These are phyloP conservation scores for Trichoderma asperelloides DNA, from an alignment of 495 filamentous ascomycete species.

Conservation along the genomic window DNA sequence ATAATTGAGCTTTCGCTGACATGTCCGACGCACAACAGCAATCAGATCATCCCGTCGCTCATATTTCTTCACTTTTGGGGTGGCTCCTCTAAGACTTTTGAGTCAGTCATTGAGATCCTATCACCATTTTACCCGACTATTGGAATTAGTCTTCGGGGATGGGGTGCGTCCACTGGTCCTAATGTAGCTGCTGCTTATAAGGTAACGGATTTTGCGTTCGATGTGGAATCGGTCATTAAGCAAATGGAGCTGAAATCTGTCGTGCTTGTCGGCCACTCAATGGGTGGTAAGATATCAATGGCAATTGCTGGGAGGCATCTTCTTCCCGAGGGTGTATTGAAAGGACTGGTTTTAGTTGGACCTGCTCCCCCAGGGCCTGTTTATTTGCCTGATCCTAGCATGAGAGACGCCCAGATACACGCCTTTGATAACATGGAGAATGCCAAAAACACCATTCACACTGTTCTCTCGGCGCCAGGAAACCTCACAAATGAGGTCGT, in stretches of 20 bases:
- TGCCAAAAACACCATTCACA: conserved; percentile 24
- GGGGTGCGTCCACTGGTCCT: conserved; percentile 31
- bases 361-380: conserved; percentile 29
- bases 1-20: no score
- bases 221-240: conserved; percentile 21
- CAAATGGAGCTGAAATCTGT: conserved; percentile 16
- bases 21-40: no score
- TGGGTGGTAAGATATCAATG: conserved; percentile 36
- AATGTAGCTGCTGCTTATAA: conserved; percentile 17
- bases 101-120: conserved; percentile 20
- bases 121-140: conserved; percentile 19
- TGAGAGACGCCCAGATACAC: conserved; percentile 27
- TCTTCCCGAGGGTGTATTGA: conserved; percentile 12
- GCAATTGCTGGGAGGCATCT: conserved; percentile 18
- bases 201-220: conserved; percentile 22
- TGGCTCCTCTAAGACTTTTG: conserved; percentile 31
- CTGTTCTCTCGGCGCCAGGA: conserved; percentile 25
- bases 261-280: conserved; percentile 34
- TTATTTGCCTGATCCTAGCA: conserved; percentile 22
- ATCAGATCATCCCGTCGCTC: conserved; percentile 10
- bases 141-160: conserved; percentile 31
- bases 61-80: conserved; percentile 40
- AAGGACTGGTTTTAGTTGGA: conserved; percentile 29
- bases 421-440: conserved; percentile 26
- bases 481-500: conserved; percentile 17